A percentile compares a stretch with the other conserved stretches of the same genome.
Evolutionary conservation across 169 alveolate genomes (phyloP).

Genomic region (Pseudocohnilembus persalinus): DNA sequence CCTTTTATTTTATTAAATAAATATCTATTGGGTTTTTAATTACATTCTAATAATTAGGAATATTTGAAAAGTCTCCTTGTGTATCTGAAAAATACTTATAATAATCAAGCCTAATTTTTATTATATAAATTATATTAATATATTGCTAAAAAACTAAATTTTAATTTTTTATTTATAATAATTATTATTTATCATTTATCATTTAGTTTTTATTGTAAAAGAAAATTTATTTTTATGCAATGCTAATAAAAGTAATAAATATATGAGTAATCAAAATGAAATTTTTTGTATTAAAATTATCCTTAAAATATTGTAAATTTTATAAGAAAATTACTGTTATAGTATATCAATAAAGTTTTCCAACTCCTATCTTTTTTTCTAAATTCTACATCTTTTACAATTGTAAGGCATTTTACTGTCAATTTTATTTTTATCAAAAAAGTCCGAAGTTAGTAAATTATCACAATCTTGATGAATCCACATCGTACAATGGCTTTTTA

Average conservation of each 20-base stretch:
- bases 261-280: too few species aligned
- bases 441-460: background rate
- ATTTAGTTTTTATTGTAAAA: too few species aligned
- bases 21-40: conserved; percentile 20
- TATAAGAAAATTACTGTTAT: conserved; percentile 2
- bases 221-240: too few species aligned
- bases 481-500: conserved; percentile 18
- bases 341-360: conserved; percentile 5
- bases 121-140: background rate
- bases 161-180: too few species aligned
- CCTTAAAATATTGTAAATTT: too few species aligned
- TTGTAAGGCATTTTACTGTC: background rate
- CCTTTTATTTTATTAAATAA: conserved; percentile 2
- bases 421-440: background rate
- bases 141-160: background rate
- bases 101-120: conserved; percentile 7
- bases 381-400: conserved; percentile 12
- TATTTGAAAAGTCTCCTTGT: conserved; percentile 8
- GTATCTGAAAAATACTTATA: conserved; percentile 1
- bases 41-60: background rate
- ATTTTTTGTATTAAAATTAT: too few species aligned
- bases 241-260: too few species aligned
- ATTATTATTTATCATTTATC: too few species aligned
- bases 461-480: conserved; percentile 28
- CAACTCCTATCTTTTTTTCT: conserved; percentile 1